Evolutionary conservation across 441 rosid genomes (phyloP).

Genomic region (Populus trichocarpa): DNA sequence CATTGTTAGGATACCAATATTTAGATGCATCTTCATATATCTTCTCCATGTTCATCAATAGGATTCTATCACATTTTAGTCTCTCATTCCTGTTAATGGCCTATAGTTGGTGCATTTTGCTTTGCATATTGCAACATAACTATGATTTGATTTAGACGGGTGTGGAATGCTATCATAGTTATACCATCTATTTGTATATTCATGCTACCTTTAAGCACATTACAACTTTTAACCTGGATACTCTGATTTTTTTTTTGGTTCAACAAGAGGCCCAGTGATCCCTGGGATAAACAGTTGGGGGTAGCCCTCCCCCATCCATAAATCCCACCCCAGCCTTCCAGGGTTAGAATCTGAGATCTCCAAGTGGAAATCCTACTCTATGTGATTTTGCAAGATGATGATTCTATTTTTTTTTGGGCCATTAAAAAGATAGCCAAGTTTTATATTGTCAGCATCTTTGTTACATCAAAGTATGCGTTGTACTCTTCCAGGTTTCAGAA

Average conservation of each 20-base stretch:
- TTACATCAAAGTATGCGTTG: constrained; percentile 6
- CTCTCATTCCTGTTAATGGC: not conserved
- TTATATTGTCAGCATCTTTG: constrained; percentile 5
- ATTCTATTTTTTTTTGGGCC: not conserved
- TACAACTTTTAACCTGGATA: not conserved
- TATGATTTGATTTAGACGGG: not conserved
- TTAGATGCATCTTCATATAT: not conserved
- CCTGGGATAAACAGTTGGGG: too few relatives aligned
- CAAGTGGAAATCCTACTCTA: not conserved
- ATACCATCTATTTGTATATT: not conserved
- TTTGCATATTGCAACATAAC: not conserved
- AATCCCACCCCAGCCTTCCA: too few relatives aligned
- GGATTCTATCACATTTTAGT: not conserved
- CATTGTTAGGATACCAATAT: too few relatives aligned
- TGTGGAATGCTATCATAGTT: not conserved
- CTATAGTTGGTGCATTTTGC: not conserved
- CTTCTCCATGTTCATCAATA: not conserved
- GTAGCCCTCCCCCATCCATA: too few relatives aligned
- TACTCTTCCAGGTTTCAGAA: constrained; percentile 70
- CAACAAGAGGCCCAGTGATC: too few relatives aligned
- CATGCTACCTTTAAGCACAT: not conserved
- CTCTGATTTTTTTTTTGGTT: too few relatives aligned
- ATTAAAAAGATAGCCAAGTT: not conserved
- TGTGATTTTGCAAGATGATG: not conserved
- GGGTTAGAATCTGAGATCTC: too few relatives aligned